Evolutionary conservation across 176 grass and related monocot genomes (phyloP), one percentile per base, ranked within the genome.

Genomic region (Musa acuminata): DNA sequence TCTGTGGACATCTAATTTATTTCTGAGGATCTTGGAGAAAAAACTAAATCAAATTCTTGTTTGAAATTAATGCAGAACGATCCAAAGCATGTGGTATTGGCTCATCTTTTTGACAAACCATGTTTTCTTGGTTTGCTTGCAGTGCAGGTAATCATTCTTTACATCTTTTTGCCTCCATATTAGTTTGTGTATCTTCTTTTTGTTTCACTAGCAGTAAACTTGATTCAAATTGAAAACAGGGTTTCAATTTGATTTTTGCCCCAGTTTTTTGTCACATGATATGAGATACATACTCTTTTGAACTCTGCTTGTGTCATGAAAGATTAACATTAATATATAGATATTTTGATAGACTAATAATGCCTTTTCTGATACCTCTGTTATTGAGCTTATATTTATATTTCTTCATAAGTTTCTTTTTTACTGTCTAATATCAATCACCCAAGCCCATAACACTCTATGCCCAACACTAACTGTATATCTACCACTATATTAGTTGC

Each of bases 71-170:
- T 1, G 20, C 84, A 98, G 95, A 83, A 93, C 17, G 86, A 98
- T 78, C 74, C 91, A 75, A 84, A 79, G 73, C 95, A 98, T 75
- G 75, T 91, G 76, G 83, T 89, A 51, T 63, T 94, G 1, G 95
- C 95, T 6, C 95, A 98, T 84, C 90, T 98, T 22, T 98, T 94
- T 67, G 88, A 98, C 66, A 98, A 98, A 72, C 95, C 90, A 14
- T 98, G 95, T 83, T 98, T 98, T 85, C 82, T 98, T 0, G 95
- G 95, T 6, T 52, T 94, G 80, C 95, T 99, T 80, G 95, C 95
- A 26, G 72, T 94, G 20, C 90, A 91, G 86, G 95, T 99, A 26
- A 68, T 77, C 75, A 64, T 52, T 22, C 48, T 51, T 52, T 25
- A 16, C 43, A 27, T 74, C 16, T 35, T 14, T 29, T 16, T 1